Evolutionary conservation across 345 rosid genomes (phyloP), one percentile per base, ranked within the genome.

Genomic region (Eucalyptus caleyi): DNA sequence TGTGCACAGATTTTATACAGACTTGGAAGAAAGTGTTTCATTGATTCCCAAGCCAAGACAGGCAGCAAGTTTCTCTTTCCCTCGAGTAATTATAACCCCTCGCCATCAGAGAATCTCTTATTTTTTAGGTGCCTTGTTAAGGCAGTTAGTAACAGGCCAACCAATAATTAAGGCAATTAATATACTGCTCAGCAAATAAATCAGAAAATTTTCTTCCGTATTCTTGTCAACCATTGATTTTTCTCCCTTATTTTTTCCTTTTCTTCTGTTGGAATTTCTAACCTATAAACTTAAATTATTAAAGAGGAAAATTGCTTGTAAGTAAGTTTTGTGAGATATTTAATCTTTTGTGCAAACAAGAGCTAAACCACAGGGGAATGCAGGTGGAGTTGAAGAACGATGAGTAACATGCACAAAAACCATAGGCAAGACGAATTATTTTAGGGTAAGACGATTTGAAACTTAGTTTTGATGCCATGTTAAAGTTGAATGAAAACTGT

Each of bases 191-290:
- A 56, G 62, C 30, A 56, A 56, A 56, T 56, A 24, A 56, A 56
- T 56, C 2, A 56, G 3, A 56, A 56, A 24, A 56, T 23, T 23
- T 60, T 60, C 67, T 27, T 60, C 15, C 27, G 34, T 65, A n/a
- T 65, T 65, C 9, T 16, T n/a, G 3, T 65, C 77, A 65, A 30
- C 77, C n/a, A n/a, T n/a, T 30, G 18, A 16, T 15, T 14, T 65
- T 14, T n/a, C 37, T 8, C 11, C 37, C 77, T 65, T n/a, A 0
- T 0, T 15, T n/a, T 65, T 8, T 30, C 5, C 11, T n/a, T 16
- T 32, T 8, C 21, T n/a, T 15, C 2, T 16, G 11, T 67, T 67
- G 16, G 34, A 15, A 65, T n/a, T n/a, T 65, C 77, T 15, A 65
- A n/a, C 77, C 1, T n/a, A 65, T 30, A n/a, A n/a, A 65, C 37